A percentile compares a stretch with the other conserved stretches of the same genome.
Conservation (phyloP, 345 rosid genomes). For the Rhodamnia rubescens region DNA sequence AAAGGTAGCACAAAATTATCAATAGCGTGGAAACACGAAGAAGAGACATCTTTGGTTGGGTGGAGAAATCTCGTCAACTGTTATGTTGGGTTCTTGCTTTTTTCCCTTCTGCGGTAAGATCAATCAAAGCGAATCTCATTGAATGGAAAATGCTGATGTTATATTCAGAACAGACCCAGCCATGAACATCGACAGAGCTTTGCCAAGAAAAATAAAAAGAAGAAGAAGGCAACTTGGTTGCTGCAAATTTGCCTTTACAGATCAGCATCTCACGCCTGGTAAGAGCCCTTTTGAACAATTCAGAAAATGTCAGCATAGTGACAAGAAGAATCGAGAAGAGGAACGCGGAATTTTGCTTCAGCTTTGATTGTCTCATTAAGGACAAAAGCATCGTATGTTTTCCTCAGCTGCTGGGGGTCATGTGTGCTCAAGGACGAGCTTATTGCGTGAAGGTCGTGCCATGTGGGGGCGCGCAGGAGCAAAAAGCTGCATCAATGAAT, state of each 20-base stretch:
- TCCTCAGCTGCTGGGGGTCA: not conserved
- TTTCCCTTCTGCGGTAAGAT: not conserved
- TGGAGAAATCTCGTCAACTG: not conserved
- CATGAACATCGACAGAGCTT: not conserved
- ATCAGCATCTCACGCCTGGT: not conserved
- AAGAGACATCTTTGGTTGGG: not conserved
- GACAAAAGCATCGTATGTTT: not conserved
- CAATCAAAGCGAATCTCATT: not conserved
- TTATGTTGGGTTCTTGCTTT: not conserved
- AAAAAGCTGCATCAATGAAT: not conserved
- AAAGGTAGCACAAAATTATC: not conserved
- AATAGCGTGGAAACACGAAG: not conserved
- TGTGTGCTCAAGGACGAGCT: not conserved
- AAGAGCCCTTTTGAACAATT: not conserved
- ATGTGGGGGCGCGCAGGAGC: not conserved
- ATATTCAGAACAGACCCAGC: not conserved
- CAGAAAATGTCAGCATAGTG: not conserved
- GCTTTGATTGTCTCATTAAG: not conserved
- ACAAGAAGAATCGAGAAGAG: not conserved
- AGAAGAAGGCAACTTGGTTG: not conserved
- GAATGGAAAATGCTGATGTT: not conserved
- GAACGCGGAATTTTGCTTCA: not conserved
- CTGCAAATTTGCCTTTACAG: not conserved
- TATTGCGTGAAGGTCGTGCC: not conserved
- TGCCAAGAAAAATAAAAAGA: not conserved